Conservation (phyloP, 75 land plant species). For the Cunninghamia lanceolata region DNA sequence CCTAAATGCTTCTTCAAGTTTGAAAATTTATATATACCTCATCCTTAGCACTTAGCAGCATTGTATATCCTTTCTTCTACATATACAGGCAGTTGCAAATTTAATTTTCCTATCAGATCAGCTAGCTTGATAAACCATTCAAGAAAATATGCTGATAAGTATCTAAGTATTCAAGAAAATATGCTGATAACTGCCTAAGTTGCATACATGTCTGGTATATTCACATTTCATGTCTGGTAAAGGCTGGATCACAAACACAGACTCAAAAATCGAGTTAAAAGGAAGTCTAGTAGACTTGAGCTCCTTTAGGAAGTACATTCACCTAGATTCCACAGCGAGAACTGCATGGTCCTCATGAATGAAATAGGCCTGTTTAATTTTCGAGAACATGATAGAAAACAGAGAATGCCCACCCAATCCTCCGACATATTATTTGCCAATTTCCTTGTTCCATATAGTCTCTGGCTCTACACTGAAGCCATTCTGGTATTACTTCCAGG, state of each 20-base stretch:
- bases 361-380: background rate
- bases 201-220: background rate
- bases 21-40: background rate
- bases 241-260: background rate
- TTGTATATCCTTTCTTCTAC: background rate
- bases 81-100: background rate
- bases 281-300: background rate
- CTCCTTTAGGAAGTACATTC: background rate
- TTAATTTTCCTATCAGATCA: background rate
- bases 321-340: background rate
- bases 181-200: background rate
- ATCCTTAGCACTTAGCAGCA: background rate
- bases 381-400: background rate
- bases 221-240: background rate
- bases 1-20: background rate
- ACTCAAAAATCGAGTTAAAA: background rate
- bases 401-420: background rate
- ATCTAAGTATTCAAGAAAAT: background rate
- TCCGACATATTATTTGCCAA: background rate
- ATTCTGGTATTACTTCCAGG: background rate
- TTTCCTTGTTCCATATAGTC: background rate
- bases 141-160: background rate
- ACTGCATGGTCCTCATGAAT: background rate
- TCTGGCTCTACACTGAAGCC: background rate
- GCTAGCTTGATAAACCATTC: background rate